Base-by-base conservation (phyloP, 148 eudicot species). In the Nyssa sinensis region DNA sequence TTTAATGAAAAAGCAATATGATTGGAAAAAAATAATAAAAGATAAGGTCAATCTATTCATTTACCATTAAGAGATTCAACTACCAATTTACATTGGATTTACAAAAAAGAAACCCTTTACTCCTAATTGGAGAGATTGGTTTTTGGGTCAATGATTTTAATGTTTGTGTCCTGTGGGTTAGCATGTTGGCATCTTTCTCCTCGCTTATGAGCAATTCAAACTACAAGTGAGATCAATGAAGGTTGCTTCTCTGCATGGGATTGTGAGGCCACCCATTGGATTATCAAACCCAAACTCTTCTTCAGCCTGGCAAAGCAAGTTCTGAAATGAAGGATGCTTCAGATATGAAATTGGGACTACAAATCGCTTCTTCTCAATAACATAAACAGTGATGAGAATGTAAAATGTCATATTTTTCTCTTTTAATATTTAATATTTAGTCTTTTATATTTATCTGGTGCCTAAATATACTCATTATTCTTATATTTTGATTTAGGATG, bases 321-420 rank as follows among this genome's bases (percentile, higher is more conserved):
- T 72, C 61, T 85, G 88, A 35, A 88, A 88, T 29, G 61, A 64
- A 64, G 86, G 84, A 25, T 84, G 81, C 44, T 80, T 82, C 79
- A 86, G 66, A 62, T 80, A 86, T 23, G 86, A 73, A 25, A 88
- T 47, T 6, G 91, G 89, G n/a, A 88, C 77, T 16, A 86, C 80
- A 57, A 71, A 80, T 17, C 85, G 72, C 28, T 82, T 86, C 76
- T 76, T 81, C 16, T 79, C 77, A 13, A 62, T 71, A 61, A 83
- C 78, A 72, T 85, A 89, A 10, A 89, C 77, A 11, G 93, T 82
- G n/a, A n/a, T n/a, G n/a, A n/a, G n/a, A n/a, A n/a, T n/a, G n/a
- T n/a, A n/a, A n/a, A n/a, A n/a, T n/a, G n/a, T n/a, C n/a, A n/a
- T n/a, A n/a, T n/a, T n/a, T n/a, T n/a, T n/a, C n/a, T n/a, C n/a